phyloP scores from a whole-genome alignment of 768 basidiomycete species.

The Boletus edulis region DNA sequence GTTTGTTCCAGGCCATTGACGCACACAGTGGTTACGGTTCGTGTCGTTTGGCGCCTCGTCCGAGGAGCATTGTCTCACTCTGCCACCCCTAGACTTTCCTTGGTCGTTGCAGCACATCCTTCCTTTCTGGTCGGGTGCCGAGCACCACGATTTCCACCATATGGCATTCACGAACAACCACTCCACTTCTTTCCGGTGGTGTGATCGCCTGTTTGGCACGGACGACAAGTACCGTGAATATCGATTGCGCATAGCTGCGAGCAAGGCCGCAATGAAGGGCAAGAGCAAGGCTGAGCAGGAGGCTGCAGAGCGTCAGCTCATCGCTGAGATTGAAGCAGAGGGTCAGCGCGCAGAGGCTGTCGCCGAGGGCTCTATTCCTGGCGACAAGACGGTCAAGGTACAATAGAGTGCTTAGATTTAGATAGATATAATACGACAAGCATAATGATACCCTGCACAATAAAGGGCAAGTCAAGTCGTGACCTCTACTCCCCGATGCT shows the following conservation, averaged over 20 bases:
- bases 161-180: conserved; percentile 95
- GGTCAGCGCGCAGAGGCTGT: conserved; percentile 67
- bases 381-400: conserved; percentile 24
- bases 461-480: no score
- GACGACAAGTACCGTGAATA: conserved; percentile 88
- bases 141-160: conserved; percentile 99
- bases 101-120: conserved; percentile 93
- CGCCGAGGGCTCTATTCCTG: conserved; percentile 34
- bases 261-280: conserved; percentile 53
- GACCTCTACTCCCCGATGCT: conserved; percentile 14
- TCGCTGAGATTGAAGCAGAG: conserved; percentile 71
- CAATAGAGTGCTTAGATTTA: conserved; percentile 16
- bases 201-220: conserved; percentile 86
- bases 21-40: conserved; percentile 94
- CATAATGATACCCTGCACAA: conserved; percentile 6
- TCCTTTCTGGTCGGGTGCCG: conserved; percentile 96
- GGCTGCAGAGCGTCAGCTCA: conserved; percentile 57
- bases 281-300: conserved; percentile 52
- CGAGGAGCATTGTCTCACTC: not conserved
- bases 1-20: conserved; percentile 96
- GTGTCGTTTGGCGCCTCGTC: conserved; percentile 20
- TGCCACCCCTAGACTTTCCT: conserved; percentile 71
- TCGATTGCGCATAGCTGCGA: conserved; percentile 60
- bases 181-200: conserved; percentile 93
- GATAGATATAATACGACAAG: conserved; percentile 6